These are phyloP conservation scores for Magnaporthales sp. DNA, from an alignment of 2,329 filamentous ascomycete genomes.

Conservation along the genomic window DNA sequence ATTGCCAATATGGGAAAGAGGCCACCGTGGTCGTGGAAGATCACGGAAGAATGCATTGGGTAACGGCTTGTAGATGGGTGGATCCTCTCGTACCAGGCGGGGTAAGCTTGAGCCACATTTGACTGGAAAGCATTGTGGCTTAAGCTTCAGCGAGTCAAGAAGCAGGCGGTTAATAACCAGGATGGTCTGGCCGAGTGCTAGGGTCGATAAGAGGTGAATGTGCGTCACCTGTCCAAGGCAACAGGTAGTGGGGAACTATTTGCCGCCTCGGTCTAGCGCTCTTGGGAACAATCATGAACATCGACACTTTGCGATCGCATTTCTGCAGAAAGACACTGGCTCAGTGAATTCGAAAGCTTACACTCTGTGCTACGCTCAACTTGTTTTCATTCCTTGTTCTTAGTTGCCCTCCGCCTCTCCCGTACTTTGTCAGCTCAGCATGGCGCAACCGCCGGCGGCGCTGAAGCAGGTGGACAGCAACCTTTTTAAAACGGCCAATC, in stretches of 20 bases:
- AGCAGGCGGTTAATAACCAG: neutral
- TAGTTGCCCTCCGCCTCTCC: neutral
- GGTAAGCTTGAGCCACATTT: neutral
- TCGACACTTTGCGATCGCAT: neutral
- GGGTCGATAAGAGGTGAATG: too few species aligned
- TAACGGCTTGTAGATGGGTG: neutral
- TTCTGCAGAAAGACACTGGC: neutral
- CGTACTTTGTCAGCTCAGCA: constrained; percentile 27
- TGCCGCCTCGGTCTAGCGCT: neutral
- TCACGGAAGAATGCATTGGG: constrained; percentile 4
- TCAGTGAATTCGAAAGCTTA: neutral
- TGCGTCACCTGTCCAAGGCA: neutral
- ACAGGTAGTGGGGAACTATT: neutral
- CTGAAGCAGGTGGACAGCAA: constrained; percentile 75
- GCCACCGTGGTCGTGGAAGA: constrained; percentile 31
- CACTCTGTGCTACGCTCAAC: neutral
- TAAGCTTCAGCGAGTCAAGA: constrained; percentile 12
- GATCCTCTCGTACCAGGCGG: neutral
- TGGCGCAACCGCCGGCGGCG: constrained; percentile 66
- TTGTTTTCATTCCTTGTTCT: neutral
- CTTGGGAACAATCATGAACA: neutral
- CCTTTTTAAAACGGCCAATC: constrained; percentile 61
- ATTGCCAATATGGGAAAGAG: constrained; percentile 24
- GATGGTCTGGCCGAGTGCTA: too few species aligned
- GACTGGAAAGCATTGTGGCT: constrained; percentile 9